A percentile compares a stretch with the other conserved stretches of the same genome.
Evolutionary conservation across 306 rosid species (phyloP).

Genomic region (Medicago lupulina): DNA sequence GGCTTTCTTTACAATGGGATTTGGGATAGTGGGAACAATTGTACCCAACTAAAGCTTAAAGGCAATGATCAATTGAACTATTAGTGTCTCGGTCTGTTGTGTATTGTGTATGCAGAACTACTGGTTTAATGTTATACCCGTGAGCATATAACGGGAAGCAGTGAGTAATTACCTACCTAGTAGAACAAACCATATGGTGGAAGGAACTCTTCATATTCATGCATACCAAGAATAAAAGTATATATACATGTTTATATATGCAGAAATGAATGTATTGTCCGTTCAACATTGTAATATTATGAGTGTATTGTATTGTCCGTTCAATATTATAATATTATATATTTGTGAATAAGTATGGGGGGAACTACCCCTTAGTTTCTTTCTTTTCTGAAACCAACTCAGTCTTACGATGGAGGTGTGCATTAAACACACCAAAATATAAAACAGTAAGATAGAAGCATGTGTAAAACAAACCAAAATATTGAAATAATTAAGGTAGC

Average conservation of each 20-base stretch:
- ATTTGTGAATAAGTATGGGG: neutral
- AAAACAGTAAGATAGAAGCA: slow-evolving; percentile 9
- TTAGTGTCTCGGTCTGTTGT: slow-evolving; percentile 11
- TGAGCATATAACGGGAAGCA: slow-evolving; percentile 15
- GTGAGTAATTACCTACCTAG: slow-evolving; percentile 33
- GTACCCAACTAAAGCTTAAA: slow-evolving; percentile 48
- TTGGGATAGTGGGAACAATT: slow-evolving; percentile 61
- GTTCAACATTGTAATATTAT: slow-evolving; percentile 4
- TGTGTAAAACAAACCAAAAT: slow-evolving; percentile 18
- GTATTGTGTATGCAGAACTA: slow-evolving; percentile 39
- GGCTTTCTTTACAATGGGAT: slow-evolving; percentile 66
- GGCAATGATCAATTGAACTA: slow-evolving; percentile 11
- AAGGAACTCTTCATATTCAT: slow-evolving; percentile 18
- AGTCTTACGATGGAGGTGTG: neutral
- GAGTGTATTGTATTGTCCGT: slow-evolving; percentile 13
- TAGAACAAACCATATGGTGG: slow-evolving; percentile 37
- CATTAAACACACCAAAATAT: slow-evolving; percentile 17
- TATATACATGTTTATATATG: slow-evolving; percentile 20
- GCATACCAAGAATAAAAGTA: slow-evolving; percentile 37
- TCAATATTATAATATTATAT: slow-evolving; percentile 1
- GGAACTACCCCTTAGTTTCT: slow-evolving; percentile 2
- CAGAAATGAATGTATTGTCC: slow-evolving; percentile 28
- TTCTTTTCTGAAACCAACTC: slow-evolving; percentile 28
- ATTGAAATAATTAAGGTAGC: neutral
- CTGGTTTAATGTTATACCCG: slow-evolving; percentile 16